Conservation (phyloP, 225 moss, liverwort and hornwort species). For the Takakia lepidozioides region DNA sequence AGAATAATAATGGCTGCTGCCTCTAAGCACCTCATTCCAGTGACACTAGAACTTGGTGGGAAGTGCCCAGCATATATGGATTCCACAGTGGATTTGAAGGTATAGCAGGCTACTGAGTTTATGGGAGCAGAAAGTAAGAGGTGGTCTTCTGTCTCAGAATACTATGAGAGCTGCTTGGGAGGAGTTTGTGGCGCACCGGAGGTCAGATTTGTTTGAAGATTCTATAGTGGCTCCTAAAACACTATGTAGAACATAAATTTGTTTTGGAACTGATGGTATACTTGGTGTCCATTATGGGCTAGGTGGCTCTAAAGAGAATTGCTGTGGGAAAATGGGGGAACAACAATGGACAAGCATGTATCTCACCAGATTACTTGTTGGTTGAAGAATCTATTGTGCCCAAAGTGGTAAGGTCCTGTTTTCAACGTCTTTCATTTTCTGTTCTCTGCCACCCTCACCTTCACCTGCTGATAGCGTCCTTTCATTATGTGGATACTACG, state of each 20-base stretch:
- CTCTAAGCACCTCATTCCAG: constrained; percentile 66
- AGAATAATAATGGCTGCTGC: constrained; percentile 59
- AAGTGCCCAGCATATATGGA: constrained; percentile 67
- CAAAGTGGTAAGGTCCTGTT: constrained; percentile 24
- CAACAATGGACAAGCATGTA: constrained; percentile 66
- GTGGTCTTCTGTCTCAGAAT: too few species aligned
- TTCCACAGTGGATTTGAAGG: constrained; percentile 47
- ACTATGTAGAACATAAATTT: background rate
- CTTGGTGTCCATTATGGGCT: background rate
- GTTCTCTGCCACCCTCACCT: too few species aligned
- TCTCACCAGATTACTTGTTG: constrained; percentile 59
- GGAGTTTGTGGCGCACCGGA: too few species aligned
- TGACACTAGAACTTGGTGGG: constrained; percentile 70
- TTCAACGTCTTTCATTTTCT: too few species aligned
- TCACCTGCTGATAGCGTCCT: too few species aligned
- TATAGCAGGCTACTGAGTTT: constrained; percentile 6
- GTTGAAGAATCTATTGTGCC: constrained; percentile 58
- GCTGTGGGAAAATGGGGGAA: constrained; percentile 49
- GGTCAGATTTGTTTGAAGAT: too few species aligned
- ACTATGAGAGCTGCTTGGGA: too few species aligned
- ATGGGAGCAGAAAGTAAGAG: background rate
- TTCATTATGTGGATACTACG: too few species aligned
- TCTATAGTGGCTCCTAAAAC: too few species aligned
- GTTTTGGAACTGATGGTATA: background rate
- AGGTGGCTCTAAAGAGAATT: constrained; percentile 35